Evolutionary conservation across 305 asterid species (phyloP).

Genomic region (Plantago rigida): DNA sequence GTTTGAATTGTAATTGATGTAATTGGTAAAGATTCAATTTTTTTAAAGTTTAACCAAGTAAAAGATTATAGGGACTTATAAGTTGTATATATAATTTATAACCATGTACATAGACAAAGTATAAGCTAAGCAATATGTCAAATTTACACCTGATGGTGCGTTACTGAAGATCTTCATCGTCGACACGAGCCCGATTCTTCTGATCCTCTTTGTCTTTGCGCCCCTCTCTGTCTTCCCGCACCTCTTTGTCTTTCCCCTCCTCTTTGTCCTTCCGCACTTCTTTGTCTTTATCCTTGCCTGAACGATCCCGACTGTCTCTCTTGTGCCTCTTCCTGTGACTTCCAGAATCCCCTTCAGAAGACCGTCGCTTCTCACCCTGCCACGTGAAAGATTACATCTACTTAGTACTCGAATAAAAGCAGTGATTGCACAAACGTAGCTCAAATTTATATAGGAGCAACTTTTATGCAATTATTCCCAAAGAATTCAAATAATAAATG

Average conservation of each 20-base stretch:
- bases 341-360: slow-evolving; percentile 6
- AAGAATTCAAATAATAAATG: too few species aligned
- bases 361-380: too few species aligned
- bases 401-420: too few species aligned
- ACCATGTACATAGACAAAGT: neutral
- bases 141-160: slow-evolving; percentile 10
- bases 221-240: neutral
- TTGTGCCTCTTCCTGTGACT: slow-evolving; percentile 8
- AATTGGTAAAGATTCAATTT: too few species aligned
- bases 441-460: too few species aligned
- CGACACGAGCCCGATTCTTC: neutral
- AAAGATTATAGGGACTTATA: too few species aligned
- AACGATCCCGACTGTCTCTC: slow-evolving; percentile 1
- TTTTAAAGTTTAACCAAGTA: too few species aligned
- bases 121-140: slow-evolving; percentile 5
- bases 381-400: too few species aligned
- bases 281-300: neutral
- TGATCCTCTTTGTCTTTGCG: neutral
- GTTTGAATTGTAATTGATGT: neutral
- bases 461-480: too few species aligned
- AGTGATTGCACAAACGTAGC: too few species aligned
- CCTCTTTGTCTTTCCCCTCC: neutral
- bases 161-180: neutral
- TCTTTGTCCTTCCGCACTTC: neutral
- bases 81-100: too few species aligned